These are phyloP conservation scores for Auriculariales sp. DNA, from an alignment of 768 basidiomycete genomes.

Conservation along the genomic window DNA sequence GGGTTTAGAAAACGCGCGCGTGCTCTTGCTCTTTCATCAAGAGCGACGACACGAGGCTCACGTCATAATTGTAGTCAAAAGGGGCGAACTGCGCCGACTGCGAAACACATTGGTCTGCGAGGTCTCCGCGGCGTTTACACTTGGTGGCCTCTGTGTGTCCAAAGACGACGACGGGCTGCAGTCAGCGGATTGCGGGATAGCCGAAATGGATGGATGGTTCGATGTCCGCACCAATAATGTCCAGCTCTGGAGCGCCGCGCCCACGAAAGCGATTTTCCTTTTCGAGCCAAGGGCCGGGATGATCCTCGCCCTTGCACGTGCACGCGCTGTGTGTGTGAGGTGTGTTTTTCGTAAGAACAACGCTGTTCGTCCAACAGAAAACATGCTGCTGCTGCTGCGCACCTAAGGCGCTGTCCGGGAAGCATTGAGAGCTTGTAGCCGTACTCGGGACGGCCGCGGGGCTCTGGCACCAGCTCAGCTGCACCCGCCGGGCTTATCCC, in stretches of 20 bases:
- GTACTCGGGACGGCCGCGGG: slow-evolving; percentile 32
- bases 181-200: slow-evolving; percentile 21
- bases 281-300: slow-evolving; percentile 24
- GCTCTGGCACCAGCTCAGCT: slow-evolving; percentile 9
- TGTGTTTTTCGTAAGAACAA: background rate
- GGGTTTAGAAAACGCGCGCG: slow-evolving; percentile 74
- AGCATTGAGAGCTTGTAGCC: slow-evolving; percentile 22
- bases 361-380: slow-evolving; percentile 1
- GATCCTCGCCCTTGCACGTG: slow-evolving; percentile 28
- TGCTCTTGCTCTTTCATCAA: too few species aligned
- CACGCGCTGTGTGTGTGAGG: slow-evolving; percentile 20
- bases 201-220: slow-evolving; percentile 35
- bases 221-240: slow-evolving; percentile 39
- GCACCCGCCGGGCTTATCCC: slow-evolving; percentile 21
- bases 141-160: slow-evolving; percentile 19
- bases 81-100: slow-evolving; percentile 21
- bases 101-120: slow-evolving; percentile 13
- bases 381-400: too few species aligned
- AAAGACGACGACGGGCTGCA: slow-evolving; percentile 33
- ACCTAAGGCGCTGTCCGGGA: slow-evolving; percentile 30
- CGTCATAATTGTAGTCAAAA: slow-evolving; percentile 19
- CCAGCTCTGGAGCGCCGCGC: slow-evolving; percentile 29
- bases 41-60: too few species aligned
- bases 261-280: slow-evolving; percentile 57
- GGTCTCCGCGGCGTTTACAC: slow-evolving; percentile 11